Base-by-base conservation (phyloP, 441 rosid species). In the Corymbia calophylla region DNA sequence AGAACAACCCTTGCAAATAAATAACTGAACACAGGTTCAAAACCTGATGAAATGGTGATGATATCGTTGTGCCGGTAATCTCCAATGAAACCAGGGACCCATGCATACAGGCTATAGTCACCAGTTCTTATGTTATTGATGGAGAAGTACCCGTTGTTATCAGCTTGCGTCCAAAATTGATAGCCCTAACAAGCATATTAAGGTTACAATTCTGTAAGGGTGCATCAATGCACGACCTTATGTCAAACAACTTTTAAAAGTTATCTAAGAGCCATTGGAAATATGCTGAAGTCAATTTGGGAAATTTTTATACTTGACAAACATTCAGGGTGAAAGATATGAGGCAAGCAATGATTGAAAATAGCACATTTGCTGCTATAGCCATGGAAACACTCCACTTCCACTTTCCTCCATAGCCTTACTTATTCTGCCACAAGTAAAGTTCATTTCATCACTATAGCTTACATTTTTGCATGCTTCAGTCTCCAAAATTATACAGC, bases 71-170 rank as follows among this genome's bases (percentile, higher is more conserved):
- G 70, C 54, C 92, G 89, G 53, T 92, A 95, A 93, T 96, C 96
- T 89, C 97, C 97, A 85, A 95, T 90, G 86, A 95, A 94, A 73
- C 97, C 94, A 9, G 95, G 95, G 77, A 92, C 95, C 95, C 96
- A 94, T 16, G 96, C 96, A 88, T 93, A 95, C 53, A 92, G 92
- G 89, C 95, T 93, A 88, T 94, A 93, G 80, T 91, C 91, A 44
- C 94, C 94, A 4, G 92, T 81, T 47, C 92, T 91, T 86, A 95
- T 60, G 66, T 90, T 87, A 48, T 88, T 90, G 53, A 95, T 93
- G 91, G 90, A 90, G 92, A 94, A 96, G 91, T 84, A 91, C 66
- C 98, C 98, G 16, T 90, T 73, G 84, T 88, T 89, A 56, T 93
- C 94, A 60, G 95, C 94, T 92, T 77, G 91, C 55, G 91, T 94